Base-by-base conservation (phyloP, 179 eudicot species). In the Vitellaria paradoxa region DNA sequence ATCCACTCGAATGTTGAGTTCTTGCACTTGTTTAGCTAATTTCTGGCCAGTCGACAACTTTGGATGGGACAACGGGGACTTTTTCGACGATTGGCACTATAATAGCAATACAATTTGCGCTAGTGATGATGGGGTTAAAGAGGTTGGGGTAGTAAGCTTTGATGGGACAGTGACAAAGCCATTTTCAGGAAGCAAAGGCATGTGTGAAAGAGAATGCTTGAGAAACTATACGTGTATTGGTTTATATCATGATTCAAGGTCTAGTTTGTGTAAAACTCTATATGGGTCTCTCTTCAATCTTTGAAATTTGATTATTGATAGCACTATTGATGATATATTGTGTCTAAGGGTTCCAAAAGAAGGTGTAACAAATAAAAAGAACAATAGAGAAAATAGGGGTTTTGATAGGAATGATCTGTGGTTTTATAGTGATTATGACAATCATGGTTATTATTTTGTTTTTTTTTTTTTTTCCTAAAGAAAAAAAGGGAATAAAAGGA, bases 1-100 rank as follows among this genome's bases (percentile, higher is more conserved):
- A 91, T 79, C 90, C 86, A 88, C 97, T 93, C 90, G 72, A 91
- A 91, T 0, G 97, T n/a, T n/a, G n/a, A n/a, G n/a, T n/a, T n/a
- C n/a, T n/a, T n/a, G n/a, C n/a, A n/a, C n/a, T n/a, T n/a, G n/a
- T n/a, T n/a, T n/a, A n/a, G n/a, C n/a, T n/a, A n/a, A n/a, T n/a
- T n/a, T n/a, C n/a, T n/a, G n/a, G n/a, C n/a, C n/a, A n/a, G n/a
- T n/a, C n/a, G n/a, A n/a, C n/a, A n/a, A n/a, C n/a, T n/a, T n/a
- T n/a, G n/a, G 80, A 1, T 93, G 96, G 97, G 78, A 37, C 23
- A 81, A 78, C 50, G 89, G 85, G 8, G 97, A 91, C 72, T 93
- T 80, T 70, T 86, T 93, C 3, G 81, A 83, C 1, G 96, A 96
- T 65, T 93, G 97, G 59, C 75, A 57, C 73, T 84, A 88, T 3